Base-by-base conservation (phyloP, 2,329 filamentous ascomycete genomes). In the Exophiala sp. region DNA sequence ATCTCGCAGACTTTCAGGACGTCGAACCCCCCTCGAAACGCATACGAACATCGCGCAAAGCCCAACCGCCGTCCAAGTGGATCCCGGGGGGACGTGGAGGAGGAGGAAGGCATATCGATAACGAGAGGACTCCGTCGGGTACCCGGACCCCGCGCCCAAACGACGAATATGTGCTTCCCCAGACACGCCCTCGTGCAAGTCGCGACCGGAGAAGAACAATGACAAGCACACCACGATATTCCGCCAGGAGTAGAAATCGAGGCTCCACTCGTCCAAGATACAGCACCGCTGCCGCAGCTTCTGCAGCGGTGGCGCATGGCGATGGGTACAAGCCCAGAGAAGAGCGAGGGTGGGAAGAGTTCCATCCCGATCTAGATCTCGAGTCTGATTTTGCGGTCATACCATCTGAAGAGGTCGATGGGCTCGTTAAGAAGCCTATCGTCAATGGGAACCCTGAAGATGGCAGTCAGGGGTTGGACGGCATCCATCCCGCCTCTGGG, bases 251-350 rank as follows among this genome's bases (percentile, higher is more conserved):
- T 30, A 53, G 54, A 37, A 56, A 52, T 14, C 52, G 55, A 38
- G 52, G 50, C 19, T 44, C 48, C 32, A 38, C 57, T 22, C 74
- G 76, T 61, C 86, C 86, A 66, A 80, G 86, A 58, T 94, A 86
- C 68, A 88, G 85, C 61, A 91, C 87, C 39, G 88, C 80, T 23
- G 88, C 91, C 10, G 89, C 89, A 22, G 87, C 90, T 19, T 88
- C 90, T 43, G 89, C 88, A 4, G 85, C 86, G 2, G 85, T 93
- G 52, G 87, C 88, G 60, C 89, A 95, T 65, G 90, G 83, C 62
- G 93, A 97, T 72, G 90, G 91, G 43, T 97, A 97, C 70, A 98
- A 98, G 67, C 93, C 93, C 24, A 80, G 93, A 63, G 93, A 98
- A 70, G 93, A 98, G 72, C 83, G 91, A 56, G 88, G 88, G 45